Conservation (phyloP, 805 yeast genomes). For the Suhomyces pyralidae region DNA sequence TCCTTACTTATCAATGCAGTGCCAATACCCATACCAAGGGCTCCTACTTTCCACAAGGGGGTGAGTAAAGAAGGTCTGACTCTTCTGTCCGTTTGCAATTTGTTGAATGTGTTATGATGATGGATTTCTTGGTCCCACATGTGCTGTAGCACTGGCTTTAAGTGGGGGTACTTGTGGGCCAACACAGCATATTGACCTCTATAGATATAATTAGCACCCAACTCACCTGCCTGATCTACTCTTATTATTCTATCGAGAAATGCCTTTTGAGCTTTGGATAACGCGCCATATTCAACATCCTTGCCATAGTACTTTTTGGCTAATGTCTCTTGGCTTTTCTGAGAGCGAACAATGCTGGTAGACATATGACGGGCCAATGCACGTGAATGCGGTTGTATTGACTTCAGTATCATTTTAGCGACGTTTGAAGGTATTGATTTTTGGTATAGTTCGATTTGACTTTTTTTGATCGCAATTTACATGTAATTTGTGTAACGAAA, state of each 20-base stretch:
- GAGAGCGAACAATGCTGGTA: not conserved
- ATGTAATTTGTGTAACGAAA: not conserved
- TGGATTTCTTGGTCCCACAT: conserved; percentile 99
- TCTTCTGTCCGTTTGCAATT: conserved; percentile 67
- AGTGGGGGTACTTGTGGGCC: conserved; percentile 63
- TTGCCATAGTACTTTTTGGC: conserved; percentile 19
- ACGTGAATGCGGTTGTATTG: not conserved
- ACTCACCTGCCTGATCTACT: conserved; percentile 97
- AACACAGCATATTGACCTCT: conserved; percentile 84
- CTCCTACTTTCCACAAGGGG: conserved; percentile 92
- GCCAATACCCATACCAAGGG: conserved; percentile 77
- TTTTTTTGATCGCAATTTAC: not conserved
- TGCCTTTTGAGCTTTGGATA: conserved; percentile 60
- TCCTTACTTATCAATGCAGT: conserved; percentile 88
- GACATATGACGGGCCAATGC: not conserved
- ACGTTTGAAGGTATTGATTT: not conserved
- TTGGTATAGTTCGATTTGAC: not conserved
- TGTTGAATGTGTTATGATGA: conserved; percentile 83
- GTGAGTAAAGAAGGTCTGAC: conserved; percentile 91
- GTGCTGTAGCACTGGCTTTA: conserved; percentile 78
- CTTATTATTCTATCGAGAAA: conserved; percentile 72
- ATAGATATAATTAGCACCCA: conserved; percentile 92
- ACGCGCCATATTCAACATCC: conserved; percentile 33
- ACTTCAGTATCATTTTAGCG: conserved; percentile 1
- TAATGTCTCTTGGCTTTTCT: conserved; percentile 1